A percentile compares a stretch with the other conserved stretches of the same genome.
These are phyloP conservation scores for Dendrothele bispora DNA, from an alignment of 768 basidiomycete genomes.

Conservation along the genomic window DNA sequence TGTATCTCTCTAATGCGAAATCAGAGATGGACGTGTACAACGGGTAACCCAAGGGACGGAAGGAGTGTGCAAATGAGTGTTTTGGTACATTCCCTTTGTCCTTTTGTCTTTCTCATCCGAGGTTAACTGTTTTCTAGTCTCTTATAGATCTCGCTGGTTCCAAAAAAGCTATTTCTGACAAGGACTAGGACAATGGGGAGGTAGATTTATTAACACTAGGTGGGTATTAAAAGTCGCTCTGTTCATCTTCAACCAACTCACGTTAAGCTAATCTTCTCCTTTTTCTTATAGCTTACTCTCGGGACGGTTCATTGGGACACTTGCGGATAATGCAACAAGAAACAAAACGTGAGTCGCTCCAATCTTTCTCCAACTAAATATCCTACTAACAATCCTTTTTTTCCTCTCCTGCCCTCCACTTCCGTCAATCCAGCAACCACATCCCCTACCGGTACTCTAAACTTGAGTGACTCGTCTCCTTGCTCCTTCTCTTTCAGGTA, in stretches of 20 bases:
- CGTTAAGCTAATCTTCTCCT: conserved; percentile 64
- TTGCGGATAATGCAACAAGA: conserved; percentile 84
- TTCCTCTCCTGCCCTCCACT: neutral
- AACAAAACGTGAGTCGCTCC: conserved; percentile 55
- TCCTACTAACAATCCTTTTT: neutral
- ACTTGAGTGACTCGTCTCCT: conserved; percentile 89
- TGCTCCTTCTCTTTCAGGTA: conserved; percentile 92
- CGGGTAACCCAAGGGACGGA: conserved; percentile 73
- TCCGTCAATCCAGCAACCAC: conserved; percentile 61
- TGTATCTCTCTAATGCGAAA: conserved; percentile 41
- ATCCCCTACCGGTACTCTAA: conserved; percentile 96
- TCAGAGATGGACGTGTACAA: conserved; percentile 79
- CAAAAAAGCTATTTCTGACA: conserved; percentile 93
- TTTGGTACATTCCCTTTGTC: conserved; percentile 44
- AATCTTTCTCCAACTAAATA: no score
- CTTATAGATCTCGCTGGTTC: conserved; percentile 96
- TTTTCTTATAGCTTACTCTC: no score
- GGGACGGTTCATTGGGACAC: conserved; percentile 90
- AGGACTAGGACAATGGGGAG: conserved; percentile 94
- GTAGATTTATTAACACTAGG: conserved; percentile 95
- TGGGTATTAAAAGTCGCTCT: conserved; percentile 22
- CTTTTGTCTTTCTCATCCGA: no score
- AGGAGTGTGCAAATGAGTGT: conserved; percentile 78
- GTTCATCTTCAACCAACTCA: neutral
- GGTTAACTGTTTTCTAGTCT: no score